These are phyloP conservation scores for Chenopodium album DNA, from an alignment of 148 eudicot genomes.

Conservation along the genomic window DNA sequence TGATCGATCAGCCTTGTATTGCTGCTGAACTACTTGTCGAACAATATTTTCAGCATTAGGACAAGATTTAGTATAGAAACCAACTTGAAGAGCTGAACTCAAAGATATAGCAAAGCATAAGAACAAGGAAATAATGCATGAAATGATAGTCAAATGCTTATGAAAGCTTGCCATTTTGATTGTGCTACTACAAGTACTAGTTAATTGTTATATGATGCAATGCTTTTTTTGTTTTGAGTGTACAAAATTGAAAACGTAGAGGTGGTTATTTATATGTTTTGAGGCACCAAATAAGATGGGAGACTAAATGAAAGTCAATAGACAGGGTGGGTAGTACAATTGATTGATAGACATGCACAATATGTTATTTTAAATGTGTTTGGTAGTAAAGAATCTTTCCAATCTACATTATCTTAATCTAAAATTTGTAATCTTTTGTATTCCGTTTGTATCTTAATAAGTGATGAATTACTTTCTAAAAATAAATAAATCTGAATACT, in stretches of 20 bases:
- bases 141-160: not conserved
- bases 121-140: not conserved
- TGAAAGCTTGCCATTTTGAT: not conserved
- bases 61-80: slow-evolving; percentile 28
- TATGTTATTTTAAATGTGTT: no score
- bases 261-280: no score
- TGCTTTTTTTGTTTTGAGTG: not conserved
- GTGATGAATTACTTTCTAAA: no score
- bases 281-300: no score
- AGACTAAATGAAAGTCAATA: no score
- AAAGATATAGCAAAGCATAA: slow-evolving; percentile 3
- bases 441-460: no score
- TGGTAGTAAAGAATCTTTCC: no score
- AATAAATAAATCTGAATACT: no score
- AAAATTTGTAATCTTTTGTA: no score
- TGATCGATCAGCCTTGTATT: slow-evolving; percentile 6
- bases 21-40: slow-evolving; percentile 21
- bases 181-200: not conserved
- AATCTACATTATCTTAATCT: no score
- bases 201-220: not conserved
- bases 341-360: no score
- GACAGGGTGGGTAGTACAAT: no score
- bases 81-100: slow-evolving; percentile 23
- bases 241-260: not conserved
- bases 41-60: slow-evolving; percentile 32